Conservation (phyloP, 1,139 yeast genomes). For the Hanseniaspora sp. region DNA sequence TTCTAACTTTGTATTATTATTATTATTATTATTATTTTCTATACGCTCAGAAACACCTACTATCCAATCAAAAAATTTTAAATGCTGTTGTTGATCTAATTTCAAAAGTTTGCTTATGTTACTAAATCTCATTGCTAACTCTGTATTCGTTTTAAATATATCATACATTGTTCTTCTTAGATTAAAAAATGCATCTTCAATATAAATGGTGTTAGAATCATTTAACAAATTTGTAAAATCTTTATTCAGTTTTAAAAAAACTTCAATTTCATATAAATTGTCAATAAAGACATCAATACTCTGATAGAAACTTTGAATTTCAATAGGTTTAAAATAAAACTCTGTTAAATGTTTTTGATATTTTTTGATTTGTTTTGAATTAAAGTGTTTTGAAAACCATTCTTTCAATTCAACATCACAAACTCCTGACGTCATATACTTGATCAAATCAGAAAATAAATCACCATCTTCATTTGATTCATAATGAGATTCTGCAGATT, state of each 20-base stretch:
- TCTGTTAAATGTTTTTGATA: conserved; percentile 42
- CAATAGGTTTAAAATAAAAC: conserved; percentile 17
- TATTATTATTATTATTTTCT: neutral
- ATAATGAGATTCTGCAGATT: neutral
- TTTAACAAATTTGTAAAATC: neutral
- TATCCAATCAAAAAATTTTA: neutral
- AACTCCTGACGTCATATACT: conserved; percentile 21
- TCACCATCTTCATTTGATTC: neutral
- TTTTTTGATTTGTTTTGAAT: conserved; percentile 56
- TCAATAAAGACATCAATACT: neutral
- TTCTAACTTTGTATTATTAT: neutral
- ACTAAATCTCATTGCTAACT: neutral
- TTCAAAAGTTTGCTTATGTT: neutral
- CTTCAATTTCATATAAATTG: neutral
- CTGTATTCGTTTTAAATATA: neutral
- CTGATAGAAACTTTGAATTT: neutral
- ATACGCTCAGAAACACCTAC: neutral
- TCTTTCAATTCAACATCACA: conserved; percentile 30
- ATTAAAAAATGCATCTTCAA: neutral
- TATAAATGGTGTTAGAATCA: too few species aligned
- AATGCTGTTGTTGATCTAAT: conserved; percentile 1
- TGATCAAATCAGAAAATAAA: conserved; percentile 18
- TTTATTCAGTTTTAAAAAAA: neutral
- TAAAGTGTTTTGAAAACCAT: conserved; percentile 45
- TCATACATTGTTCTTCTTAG: neutral